Conservation (phyloP, 768 basidiomycete species). For the Agrocybe chaxingu region DNA sequence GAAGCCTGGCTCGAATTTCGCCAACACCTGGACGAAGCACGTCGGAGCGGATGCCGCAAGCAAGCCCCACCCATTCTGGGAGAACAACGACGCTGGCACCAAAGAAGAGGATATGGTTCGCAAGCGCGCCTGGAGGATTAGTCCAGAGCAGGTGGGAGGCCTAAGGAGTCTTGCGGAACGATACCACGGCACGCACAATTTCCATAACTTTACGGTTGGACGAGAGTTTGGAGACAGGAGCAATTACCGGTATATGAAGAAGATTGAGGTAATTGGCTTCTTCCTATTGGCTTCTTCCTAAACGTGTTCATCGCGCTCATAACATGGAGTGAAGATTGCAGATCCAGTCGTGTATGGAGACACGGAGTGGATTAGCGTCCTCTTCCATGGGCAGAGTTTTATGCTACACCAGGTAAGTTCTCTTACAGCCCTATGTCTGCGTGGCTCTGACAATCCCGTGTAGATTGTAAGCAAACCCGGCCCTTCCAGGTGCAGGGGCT, state of each 20-base stretch:
- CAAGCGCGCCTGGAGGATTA: constrained; percentile 72
- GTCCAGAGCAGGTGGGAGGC: constrained; percentile 45
- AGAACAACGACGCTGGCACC: constrained; percentile 33
- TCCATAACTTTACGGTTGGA: constrained; percentile 95
- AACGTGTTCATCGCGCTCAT: neutral
- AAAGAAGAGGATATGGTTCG: constrained; percentile 58
- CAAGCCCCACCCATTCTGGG: constrained; percentile 65
- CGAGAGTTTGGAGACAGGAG: constrained; percentile 81
- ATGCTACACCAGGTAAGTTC: constrained; percentile 94
- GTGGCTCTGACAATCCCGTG: constrained; percentile 1
- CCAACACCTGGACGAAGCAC: constrained; percentile 38
- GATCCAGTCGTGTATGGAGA: constrained; percentile 89
- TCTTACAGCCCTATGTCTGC: constrained; percentile 2
- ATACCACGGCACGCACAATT: constrained; percentile 92
- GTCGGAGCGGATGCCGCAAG: constrained; percentile 17
- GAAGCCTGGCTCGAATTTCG: constrained; percentile 66
- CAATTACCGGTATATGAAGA: constrained; percentile 84
- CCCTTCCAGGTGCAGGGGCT: constrained; percentile 8
- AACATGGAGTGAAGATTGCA: constrained; percentile 47
- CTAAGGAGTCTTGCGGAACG: constrained; percentile 56
- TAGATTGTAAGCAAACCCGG: constrained; percentile 42
- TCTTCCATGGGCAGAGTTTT: constrained; percentile 96
- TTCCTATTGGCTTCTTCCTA: neutral
- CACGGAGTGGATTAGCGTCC: constrained; percentile 92
- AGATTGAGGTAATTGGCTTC: constrained; percentile 58